Conservation (phyloP, 345 rosid genomes). For the Populus ilicifolia region DNA sequence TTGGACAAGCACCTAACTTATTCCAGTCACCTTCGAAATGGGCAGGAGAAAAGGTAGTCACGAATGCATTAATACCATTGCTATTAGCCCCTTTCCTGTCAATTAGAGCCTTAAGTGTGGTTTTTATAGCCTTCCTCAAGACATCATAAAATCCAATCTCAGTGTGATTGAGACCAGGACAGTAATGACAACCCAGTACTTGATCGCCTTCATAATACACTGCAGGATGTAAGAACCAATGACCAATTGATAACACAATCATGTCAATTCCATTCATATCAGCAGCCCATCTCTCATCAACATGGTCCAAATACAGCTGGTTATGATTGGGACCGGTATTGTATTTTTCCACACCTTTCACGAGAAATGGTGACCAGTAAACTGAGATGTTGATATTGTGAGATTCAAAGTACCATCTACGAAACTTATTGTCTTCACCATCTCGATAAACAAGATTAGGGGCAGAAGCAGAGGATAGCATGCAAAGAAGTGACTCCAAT, state of each 20-base stretch:
- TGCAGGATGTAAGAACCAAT: constrained; percentile 92
- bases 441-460: constrained; percentile 54
- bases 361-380: constrained; percentile 96
- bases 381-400: constrained; percentile 59
- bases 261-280: constrained; percentile 54
- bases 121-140: constrained; percentile 66
- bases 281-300: constrained; percentile 78
- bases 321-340: constrained; percentile 58
- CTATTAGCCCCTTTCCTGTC: constrained; percentile 33
- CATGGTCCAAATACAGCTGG: constrained; percentile 52
- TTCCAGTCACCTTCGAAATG: constrained; percentile 99
- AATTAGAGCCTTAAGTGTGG: constrained; percentile 45
- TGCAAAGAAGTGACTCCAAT: constrained; percentile 82
- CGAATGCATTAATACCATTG: constrained; percentile 32
- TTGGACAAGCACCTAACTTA: constrained; percentile 79
- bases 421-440: constrained; percentile 76
- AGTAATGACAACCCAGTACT: constrained; percentile 80
- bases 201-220: constrained; percentile 63
- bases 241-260: constrained; percentile 74
- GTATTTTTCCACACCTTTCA: constrained; percentile 74
- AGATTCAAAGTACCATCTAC: constrained; percentile 66
- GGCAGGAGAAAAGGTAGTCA: constrained; percentile 81
- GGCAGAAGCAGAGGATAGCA: constrained; percentile 54
- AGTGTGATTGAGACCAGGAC: constrained; percentile 62
- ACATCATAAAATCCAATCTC: constrained; percentile 76